Conservation (phyloP, 1,284 basidiomycete genomes). For the Tremellales sp. region DNA sequence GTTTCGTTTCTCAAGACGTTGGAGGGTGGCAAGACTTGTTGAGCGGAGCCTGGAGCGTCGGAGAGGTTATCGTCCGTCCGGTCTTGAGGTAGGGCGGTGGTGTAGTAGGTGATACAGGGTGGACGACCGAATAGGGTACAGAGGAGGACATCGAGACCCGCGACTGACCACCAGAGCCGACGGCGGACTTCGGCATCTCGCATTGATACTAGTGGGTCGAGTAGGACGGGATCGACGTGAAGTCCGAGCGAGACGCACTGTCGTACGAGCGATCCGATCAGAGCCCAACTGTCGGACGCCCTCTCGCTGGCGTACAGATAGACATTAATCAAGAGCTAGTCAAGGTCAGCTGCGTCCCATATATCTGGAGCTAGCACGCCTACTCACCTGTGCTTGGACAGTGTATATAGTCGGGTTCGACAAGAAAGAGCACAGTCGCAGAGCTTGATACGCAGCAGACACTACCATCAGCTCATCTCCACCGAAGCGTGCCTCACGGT, state of each 20-base stretch:
- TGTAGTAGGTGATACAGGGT: constrained; percentile 43
- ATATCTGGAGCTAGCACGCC: not conserved
- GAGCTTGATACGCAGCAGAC: constrained; percentile 46
- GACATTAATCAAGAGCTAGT: constrained; percentile 41
- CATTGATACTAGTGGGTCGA: constrained; percentile 40
- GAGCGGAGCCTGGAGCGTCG: constrained; percentile 36
- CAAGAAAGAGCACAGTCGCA: constrained; percentile 47
- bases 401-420: constrained; percentile 44
- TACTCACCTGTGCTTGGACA: constrained; percentile 35
- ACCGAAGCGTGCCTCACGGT: constrained; percentile 25
- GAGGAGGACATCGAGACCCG: constrained; percentile 43
- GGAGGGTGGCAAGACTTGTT: constrained; percentile 22
- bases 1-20: constrained; percentile 34
- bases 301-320: constrained; percentile 46
- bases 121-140: constrained; percentile 46
- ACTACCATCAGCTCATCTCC: constrained; percentile 17
- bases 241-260: constrained; percentile 46
- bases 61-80: constrained; percentile 37
- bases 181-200: constrained; percentile 44
- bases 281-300: constrained; percentile 44
- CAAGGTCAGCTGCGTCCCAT: not conserved
- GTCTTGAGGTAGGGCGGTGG: constrained; percentile 44
- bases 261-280: constrained; percentile 39
- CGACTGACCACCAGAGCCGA: constrained; percentile 47
- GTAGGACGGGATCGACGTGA: constrained; percentile 43